phyloP scores from a whole-genome alignment of 2,329 filamentous ascomycete genomes.

The Pleoardoris graminearum region DNA sequence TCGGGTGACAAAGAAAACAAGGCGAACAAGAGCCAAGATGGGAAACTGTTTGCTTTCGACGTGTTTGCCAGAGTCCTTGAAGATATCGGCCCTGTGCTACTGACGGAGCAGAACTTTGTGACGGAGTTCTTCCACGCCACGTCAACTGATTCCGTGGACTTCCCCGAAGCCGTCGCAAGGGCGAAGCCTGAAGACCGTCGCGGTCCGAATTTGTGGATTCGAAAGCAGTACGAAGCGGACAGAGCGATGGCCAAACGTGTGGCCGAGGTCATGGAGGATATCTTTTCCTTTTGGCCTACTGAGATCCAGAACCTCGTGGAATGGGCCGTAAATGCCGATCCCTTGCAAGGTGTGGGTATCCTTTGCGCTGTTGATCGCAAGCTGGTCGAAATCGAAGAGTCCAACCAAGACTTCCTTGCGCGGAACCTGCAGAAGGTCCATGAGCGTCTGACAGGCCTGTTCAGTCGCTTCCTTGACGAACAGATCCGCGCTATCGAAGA shows the following conservation, averaged over 20 bases:
- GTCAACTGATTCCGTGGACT: constrained; percentile 80
- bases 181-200: constrained; percentile 68
- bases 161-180: constrained; percentile 74
- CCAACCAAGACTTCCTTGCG: constrained; percentile 89
- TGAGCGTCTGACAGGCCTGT: constrained; percentile 71
- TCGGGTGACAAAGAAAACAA: constrained; percentile 63
- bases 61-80: constrained; percentile 79
- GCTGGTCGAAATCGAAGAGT: constrained; percentile 77
- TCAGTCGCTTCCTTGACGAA: constrained; percentile 88
- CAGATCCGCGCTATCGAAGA: constrained; percentile 96
- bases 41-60: constrained; percentile 74
- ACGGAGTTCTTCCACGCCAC: constrained; percentile 96
- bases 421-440: constrained; percentile 79
- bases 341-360: constrained; percentile 89
- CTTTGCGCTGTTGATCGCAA: constrained; percentile 80
- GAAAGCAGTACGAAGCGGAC: constrained; percentile 84
- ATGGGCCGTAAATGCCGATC: constrained; percentile 79
- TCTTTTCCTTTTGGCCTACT: constrained; percentile 79
- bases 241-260: constrained; percentile 82
- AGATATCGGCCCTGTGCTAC: constrained; percentile 79
- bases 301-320: constrained; percentile 81
- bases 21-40: constrained; percentile 63
- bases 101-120: constrained; percentile 95
- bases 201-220: constrained; percentile 71
- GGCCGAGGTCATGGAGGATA: constrained; percentile 83